A percentile compares a stretch with the other conserved stretches of the same genome.
phyloP scores from a whole-genome alignment of 2,329 filamentous ascomycete genomes.

The Xylariomycetidae sp. region DNA sequence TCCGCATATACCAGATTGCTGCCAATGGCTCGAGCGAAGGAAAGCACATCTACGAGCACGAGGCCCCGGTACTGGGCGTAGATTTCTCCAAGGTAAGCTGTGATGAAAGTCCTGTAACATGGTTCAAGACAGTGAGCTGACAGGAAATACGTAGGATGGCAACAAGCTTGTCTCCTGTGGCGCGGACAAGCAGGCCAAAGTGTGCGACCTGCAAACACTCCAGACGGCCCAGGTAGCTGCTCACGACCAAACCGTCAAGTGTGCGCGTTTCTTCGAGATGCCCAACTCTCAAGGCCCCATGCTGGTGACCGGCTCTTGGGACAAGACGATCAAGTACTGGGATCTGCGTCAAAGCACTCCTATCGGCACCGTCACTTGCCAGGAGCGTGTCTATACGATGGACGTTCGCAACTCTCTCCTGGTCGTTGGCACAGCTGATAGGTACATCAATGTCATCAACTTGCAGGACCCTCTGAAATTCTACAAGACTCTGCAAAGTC shows the following conservation, averaged over 20 bases:
- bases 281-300: conserved; percentile 62
- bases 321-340: conserved; percentile 89
- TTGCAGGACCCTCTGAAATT: conserved; percentile 81
- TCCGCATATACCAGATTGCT: conserved; percentile 91
- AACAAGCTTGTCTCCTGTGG: conserved; percentile 81
- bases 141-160: conserved; percentile 62
- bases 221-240: conserved; percentile 69
- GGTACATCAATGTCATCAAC: conserved; percentile 94
- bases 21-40: conserved; percentile 72
- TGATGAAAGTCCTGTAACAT: too few relatives aligned
- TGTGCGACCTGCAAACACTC: conserved; percentile 71
- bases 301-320: conserved; percentile 88
- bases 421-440: conserved; percentile 87
- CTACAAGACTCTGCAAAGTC: conserved; percentile 94
- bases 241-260: conserved; percentile 78
- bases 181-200: conserved; percentile 83
- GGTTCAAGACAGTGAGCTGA: conserved; percentile 2
- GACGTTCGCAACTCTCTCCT: conserved; percentile 84
- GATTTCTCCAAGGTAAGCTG: conserved; percentile 78
- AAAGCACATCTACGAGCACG: conserved; percentile 80
- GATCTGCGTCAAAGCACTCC: conserved; percentile 64
- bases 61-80: conserved; percentile 74
- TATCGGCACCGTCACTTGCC: conserved; percentile 58
- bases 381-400: conserved; percentile 84
- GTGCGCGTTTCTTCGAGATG: conserved; percentile 70